Percentiles rank a stretch among this genome's conserved stretches.
phyloP scores from a whole-genome alignment of 176 grass and related monocot species.

The Paspalum notatum region DNA sequence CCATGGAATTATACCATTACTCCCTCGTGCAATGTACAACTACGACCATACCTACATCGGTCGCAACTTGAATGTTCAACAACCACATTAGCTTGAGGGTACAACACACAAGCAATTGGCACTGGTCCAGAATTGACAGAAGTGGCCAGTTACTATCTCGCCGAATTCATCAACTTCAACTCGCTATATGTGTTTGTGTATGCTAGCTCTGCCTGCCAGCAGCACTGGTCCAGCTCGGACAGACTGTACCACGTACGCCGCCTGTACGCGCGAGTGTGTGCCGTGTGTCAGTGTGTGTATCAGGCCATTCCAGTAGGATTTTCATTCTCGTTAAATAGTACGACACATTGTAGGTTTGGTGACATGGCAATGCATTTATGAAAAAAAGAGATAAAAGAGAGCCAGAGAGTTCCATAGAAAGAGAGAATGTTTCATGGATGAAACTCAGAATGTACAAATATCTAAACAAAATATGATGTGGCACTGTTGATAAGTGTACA shows the following conservation, averaged over 20 bases:
- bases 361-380: too few species aligned
- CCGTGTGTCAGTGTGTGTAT: background rate
- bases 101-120: background rate
- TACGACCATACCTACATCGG: background rate
- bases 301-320: too few species aligned
- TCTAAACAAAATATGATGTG: too few species aligned
- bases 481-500: too few species aligned
- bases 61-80: constrained; percentile 30
- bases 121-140: constrained; percentile 26
- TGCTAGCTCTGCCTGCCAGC: background rate
- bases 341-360: too few species aligned
- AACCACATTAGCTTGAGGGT: constrained; percentile 18
- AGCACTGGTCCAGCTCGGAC: constrained; percentile 40
- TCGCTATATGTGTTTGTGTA: background rate
- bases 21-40: background rate
- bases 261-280: background rate
- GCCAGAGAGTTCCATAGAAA: too few species aligned
- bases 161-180: background rate
- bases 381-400: too few species aligned
- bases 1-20: background rate
- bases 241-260: constrained; percentile 14
- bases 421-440: too few species aligned
- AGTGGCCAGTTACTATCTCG: background rate
- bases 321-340: too few species aligned
- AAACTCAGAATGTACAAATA: too few species aligned